Evolutionary conservation across 139 green algal species (phyloP).

Genomic region (Chlamydomonas eustigma): DNA sequence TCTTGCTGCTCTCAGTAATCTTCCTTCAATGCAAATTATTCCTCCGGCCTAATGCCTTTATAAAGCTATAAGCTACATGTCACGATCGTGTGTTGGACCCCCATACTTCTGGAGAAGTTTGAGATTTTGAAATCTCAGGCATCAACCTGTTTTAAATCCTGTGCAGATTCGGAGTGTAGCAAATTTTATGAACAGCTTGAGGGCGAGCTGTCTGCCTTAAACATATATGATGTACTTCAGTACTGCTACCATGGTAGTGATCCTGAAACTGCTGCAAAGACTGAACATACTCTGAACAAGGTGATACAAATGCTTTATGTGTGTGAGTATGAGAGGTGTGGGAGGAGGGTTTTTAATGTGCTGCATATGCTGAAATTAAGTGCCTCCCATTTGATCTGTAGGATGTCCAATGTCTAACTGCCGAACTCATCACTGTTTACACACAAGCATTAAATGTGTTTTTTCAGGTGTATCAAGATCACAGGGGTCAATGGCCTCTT

Average conservation of each 20-base stretch:
- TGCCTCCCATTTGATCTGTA: too few species aligned
- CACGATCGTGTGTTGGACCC: not conserved
- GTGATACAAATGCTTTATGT: too few species aligned
- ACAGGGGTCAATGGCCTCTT: conserved; percentile 8
- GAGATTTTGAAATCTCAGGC: not conserved
- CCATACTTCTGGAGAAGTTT: not conserved
- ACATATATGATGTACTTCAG: conserved; percentile 63
- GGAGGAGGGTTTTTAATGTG: too few species aligned
- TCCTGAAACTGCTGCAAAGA: conserved; percentile 11
- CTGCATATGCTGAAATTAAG: too few species aligned
- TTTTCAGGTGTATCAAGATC: not conserved
- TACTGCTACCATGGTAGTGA: conserved; percentile 40
- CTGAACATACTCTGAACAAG: too few species aligned
- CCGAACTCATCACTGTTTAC: too few species aligned
- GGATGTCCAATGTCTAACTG: too few species aligned
- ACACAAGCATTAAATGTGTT: not conserved
- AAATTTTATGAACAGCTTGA: not conserved
- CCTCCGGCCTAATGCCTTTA: too few species aligned
- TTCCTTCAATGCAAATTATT: too few species aligned
- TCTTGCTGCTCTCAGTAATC: too few species aligned
- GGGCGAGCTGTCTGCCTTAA: conserved; percentile 20
- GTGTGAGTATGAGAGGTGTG: too few species aligned
- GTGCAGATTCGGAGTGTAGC: conserved; percentile 8
- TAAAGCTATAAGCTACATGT: too few species aligned
- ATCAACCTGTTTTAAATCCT: not conserved